Base-by-base conservation (phyloP, 208 protist species). In the Trichomonas gallinae region DNA sequence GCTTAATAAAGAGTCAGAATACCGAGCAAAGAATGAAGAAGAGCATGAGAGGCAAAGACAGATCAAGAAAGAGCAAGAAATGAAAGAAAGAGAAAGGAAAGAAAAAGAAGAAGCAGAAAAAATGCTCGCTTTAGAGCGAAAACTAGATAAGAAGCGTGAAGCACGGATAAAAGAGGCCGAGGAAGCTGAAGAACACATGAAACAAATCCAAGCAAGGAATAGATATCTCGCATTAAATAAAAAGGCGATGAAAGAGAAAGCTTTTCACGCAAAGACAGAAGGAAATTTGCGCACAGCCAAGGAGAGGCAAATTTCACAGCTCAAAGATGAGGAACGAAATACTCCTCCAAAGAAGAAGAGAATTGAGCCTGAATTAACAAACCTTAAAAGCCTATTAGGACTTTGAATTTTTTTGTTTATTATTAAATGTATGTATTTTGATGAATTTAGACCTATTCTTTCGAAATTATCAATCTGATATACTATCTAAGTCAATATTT, bases 51-150 rank as follows among this genome's bases (percentile, higher is more conserved):
- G n/a, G 51, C 31, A 48, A 51, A 23, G 87, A 34, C 11, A 42
- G 51, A 42, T n/a, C 58, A 72, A 72, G 26, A 72, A 93, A 38
- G 45, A 93, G 51, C 34, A 49, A 0, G 87, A 93, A 93, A 34
- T 48, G n/a, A 26, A 51, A 38, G 31, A 51, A 51, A 0, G 10
- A 34, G 87, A 93, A 93, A 9, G 31, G 15, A 51, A 31, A 51
- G 44, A 93, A 51, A 93, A 93, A 93, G 26, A 93, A 93, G 87
- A 93, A 93, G n/a, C 26, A 38, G 87, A 93, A 58, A 93, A 93
- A 51, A 51, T 58, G 13, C 44, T 93, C 36, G 6, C 11, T 48
- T 26, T 93, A 23, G 87, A 93, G 51, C 26, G 31, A 58, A 93
- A 51, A 51, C 44, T 58, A 1, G 87, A 93, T 4, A 93, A 93